Evolutionary conservation across 2,329 filamentous ascomycete species (phyloP), one percentile per base, ranked within the genome.

Genomic region (Fusarium beomiforme): DNA sequence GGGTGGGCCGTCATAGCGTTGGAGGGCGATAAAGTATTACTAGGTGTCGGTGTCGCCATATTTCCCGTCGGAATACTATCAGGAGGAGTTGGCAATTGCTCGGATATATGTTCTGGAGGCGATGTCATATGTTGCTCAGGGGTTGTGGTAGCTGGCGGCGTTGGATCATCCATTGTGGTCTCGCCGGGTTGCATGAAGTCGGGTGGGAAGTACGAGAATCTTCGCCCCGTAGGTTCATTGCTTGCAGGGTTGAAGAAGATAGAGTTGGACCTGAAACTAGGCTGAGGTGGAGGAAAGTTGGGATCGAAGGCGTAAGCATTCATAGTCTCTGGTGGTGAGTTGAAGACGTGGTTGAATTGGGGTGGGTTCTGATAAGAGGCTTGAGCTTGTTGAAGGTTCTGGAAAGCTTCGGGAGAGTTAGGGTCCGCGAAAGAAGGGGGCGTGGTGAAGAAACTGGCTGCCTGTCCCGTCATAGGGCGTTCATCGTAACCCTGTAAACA

Each of bases 401-500:
- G 78, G 39, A 74, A 78, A 41, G 56, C 64, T 26, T 80, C 80
- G 5, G 80, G 78, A 13, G 80, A 79, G 41, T 75, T 78, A 11
- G 70, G 67, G 19, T 81, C 80, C 5, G 74, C 69, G 49, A 75
- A 75, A 12, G 79, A 75, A 11, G 79, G 77, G 5, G 80, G 80
- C 41, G 79, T 81, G 31, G 77, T 76, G 51, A 82, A 80, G 36
- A 80, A 78, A 59, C 76, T 77, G n/a, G 67, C 54, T 1, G 73
- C 54, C 21, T 76, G 76, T 44, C 71, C 69, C 34, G 76, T 72
- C 36, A 71, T 56, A 8, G 70, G 74, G 26, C 85, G 85, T 11
- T 84, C 88, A 69, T 95, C 91, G 80, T 97, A 99, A 75, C 94
- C 94, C 79, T 93, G 94, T 76, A 98, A 85, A 76, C 95, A 97